Base-by-base conservation (phyloP, 2,329 filamentous ascomycete genomes). In the Colletotrichum sp. region DNA sequence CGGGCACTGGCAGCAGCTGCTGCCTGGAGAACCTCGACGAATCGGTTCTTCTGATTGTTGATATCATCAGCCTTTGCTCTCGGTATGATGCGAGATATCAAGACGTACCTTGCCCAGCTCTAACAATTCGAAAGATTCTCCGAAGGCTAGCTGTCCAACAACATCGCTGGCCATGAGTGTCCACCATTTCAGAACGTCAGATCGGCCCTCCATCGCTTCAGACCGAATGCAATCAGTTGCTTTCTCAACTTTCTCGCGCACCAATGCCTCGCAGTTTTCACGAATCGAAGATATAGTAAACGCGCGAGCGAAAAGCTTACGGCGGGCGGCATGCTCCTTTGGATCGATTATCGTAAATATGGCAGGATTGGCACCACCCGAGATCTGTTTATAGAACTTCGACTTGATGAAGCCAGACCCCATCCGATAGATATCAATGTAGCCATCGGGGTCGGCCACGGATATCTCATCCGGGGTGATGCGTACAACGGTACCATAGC, bases 141-240 rank as follows among this genome's bases (percentile, higher is more conserved):
- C 90, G 79, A 92, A 92, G 2, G 83, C 86, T 7, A 92, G 79
- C 66, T 90, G 85, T 0, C 86, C 88, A 65, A 91, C 89, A 1
- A 90, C 81, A 78, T 92, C 90, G 0, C 89, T 90, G 0, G 89
- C 81, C 84, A 90, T 86, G 68, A 89, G 90, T 7, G 86, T 79
- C 82, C 85, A 89, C 89, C 89, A 92, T 71, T 90, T 90, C 73
- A 85, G 84, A 0, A 91, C 80, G 74, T 92, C 89, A 0, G 81
- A 83, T 0, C 75, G 81, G 0, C 86, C 84, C 1, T 79, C 79
- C 0, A 71, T 65, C 21, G 86, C 84, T 63, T 91, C 89, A n/a
- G 85, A 80, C 0, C 75, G 79, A 26, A 91, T 90, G 62, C 81
- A 82, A 4, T 83, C 36, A 2, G 91, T 82, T 0, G 87, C 81